Evolutionary conservation across 1,284 basidiomycete genomes (phyloP), one percentile per base, ranked within the genome.

Genomic region (Filobasidium uniguttulatum): DNA sequence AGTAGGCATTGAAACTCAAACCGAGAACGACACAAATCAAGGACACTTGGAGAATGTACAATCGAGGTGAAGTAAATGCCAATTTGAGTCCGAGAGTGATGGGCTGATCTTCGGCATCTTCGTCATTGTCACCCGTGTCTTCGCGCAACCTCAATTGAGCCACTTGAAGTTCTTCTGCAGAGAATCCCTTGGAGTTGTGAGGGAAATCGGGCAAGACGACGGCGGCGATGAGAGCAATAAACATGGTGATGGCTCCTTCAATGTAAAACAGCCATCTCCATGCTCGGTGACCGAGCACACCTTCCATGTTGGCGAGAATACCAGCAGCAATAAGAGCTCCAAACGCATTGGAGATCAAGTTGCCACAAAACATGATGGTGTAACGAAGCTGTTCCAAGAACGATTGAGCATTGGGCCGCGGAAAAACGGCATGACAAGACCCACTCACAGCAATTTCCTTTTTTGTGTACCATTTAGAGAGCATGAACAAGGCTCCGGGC

Each of bases 261-360:
- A 83, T 77, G 60, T 75, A 83, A 70, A 86, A 85, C 3, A 86
- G 70, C 82, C 82, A 84, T 60, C 55, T 69, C 83, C 83, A 85
- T 3, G 79, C 82, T 17, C 77, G 67, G 37, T 82, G 79, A 0
- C 82, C 82, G 23, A 73, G 68, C 49, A 71, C 72, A 2, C 80
- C 80, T 52, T 85, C 76, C 81, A 84, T 81, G 36, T 72, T 73
- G 5, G 73, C 70, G n/a, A 85, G 71, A 47, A 85, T 81, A 2
- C 80, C 65, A 28, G 81, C 83, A 8, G 82, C 83, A 48, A 88
- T 76, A n/a, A 88, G 71, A 0, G 82, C 74, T 14, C 82, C 82
- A 60, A 85, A 84, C 2, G 83, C 83, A 66, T 83, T 85, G 0
- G 80, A 81, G 44, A 84, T 72, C 17, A 85, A 68, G 53, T 65